Percentiles rank a stretch among this genome's conserved stretches.
Conservation (phyloP, 1,284 basidiomycete genomes). For the Grifola frondosa region DNA sequence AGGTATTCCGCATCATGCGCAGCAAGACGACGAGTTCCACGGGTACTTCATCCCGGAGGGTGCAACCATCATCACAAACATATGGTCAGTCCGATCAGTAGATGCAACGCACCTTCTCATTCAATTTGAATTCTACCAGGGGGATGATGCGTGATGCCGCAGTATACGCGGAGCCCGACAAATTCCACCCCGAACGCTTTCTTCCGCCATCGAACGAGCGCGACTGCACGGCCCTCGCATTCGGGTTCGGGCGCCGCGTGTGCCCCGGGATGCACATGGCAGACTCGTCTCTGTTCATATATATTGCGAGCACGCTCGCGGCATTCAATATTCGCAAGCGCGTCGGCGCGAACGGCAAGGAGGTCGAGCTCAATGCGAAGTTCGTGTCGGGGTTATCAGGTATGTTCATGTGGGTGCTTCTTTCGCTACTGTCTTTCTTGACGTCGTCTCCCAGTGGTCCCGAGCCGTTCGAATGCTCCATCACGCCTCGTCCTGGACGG, state of each 20-base stretch:
- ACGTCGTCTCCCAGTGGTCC: no score
- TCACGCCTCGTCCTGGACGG: slow-evolving; percentile 3
- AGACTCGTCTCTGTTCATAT: slow-evolving; percentile 35
- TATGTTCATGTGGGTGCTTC: no score
- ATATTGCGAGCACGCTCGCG: slow-evolving; percentile 34
- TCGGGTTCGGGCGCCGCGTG: slow-evolving; percentile 12
- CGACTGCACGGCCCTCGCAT: slow-evolving; percentile 32
- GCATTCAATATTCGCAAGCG: slow-evolving; percentile 30
- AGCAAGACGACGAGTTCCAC: slow-evolving; percentile 6
- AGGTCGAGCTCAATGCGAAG: no score
- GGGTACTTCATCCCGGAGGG: slow-evolving; percentile 13
- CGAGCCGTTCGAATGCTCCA: slow-evolving; percentile 7
- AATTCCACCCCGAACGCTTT: slow-evolving; percentile 43
- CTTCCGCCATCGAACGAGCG: slow-evolving; percentile 6
- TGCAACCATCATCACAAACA: slow-evolving; percentile 5
- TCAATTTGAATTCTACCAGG: slow-evolving; percentile 32
- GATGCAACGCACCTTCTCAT: slow-evolving; percentile 12
- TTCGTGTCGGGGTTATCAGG: no score
- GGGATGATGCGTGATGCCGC: slow-evolving; percentile 42
- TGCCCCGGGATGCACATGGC: slow-evolving; percentile 32
- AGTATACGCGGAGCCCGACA: slow-evolving; percentile 32
- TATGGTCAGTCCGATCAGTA: slow-evolving; percentile 21
- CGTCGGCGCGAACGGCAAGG: neutral
- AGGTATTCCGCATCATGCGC: slow-evolving; percentile 33
- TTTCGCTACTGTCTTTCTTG: no score